Evolutionary conservation across 768 basidiomycete species (phyloP), one percentile per base, ranked within the genome.

Genomic region (Sporobolomyces phaffii): DNA sequence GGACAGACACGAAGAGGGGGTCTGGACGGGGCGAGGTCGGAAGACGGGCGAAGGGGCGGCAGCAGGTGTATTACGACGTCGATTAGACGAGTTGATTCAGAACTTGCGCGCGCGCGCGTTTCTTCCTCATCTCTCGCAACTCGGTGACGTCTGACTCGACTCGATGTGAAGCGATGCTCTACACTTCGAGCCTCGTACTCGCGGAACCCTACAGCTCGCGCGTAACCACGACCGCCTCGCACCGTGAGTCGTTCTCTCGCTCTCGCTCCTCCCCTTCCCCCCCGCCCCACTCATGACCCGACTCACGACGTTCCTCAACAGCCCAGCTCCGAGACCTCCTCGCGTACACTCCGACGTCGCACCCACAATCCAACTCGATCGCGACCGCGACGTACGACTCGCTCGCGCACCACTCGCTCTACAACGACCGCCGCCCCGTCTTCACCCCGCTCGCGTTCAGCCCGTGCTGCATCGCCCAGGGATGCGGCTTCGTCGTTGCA

Each of bases 301-400:
- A n/a, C 48, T 28, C 48, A 7, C 31, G 15, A 11, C 11, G 15
- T 7, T 9, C n/a, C 29, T 8, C 7, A 15, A 3, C 60, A 70
- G 69, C 65, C 6, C 70, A 72, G 33, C 60, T 72, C 8, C 53
- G 70, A 44, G 70, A 72, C 50, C 65, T 72, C 7, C 26, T 72
- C 26, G 49, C 50, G 17, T 43, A 29, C 24, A 40, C 62, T 1
- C 56, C 65, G 5, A 52, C 64, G 3, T 31, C 41, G 11, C 15
- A 28, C 2, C 13, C 29, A 15, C 8, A 8, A 13, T 60, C 49
- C 17, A 60, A 47, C n/a, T 24, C 49, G 5, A 57, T 60, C 59
- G 17, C 34, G 9, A 22, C 28, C 13, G 48, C 61, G 44, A 62
- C 60, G 43, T 60, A 58, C 54, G 65, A 68, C 49, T 62, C 63